Evolutionary conservation across 1,284 basidiomycete species (phyloP).

Genomic region (Cyathus pygmaeus): DNA sequence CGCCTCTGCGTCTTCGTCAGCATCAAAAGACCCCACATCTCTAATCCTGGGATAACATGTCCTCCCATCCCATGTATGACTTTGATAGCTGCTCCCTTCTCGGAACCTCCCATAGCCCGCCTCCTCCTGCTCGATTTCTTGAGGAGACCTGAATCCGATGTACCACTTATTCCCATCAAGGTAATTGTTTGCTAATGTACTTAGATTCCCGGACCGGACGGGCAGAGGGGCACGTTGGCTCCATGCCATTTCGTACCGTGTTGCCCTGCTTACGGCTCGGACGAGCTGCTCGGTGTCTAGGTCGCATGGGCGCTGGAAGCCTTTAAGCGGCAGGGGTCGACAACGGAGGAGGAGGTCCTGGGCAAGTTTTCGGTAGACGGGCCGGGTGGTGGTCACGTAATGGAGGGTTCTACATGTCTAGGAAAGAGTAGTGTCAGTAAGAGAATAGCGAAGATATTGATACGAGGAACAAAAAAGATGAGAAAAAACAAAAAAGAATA

Average conservation of each 20-base stretch:
- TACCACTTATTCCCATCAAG: too few species aligned
- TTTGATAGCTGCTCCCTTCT: too few species aligned
- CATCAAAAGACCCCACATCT: not conserved
- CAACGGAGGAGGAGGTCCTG: conserved; percentile 68
- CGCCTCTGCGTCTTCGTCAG: conserved; percentile 43
- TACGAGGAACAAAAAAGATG: not conserved
- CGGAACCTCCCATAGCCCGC: too few species aligned
- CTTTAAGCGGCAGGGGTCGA: conserved; percentile 71
- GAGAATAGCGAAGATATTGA: not conserved
- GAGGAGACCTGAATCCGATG: too few species aligned
- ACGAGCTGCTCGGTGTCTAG: conserved; percentile 68
- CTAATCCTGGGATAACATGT: too few species aligned
- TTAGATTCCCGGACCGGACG: conserved; percentile 14
- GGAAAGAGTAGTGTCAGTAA: not conserved
- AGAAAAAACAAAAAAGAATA: not conserved
- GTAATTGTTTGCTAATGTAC: conserved; percentile 15
- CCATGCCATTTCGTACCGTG: conserved; percentile 71
- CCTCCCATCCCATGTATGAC: too few species aligned
- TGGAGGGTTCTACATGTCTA: conserved; percentile 71
- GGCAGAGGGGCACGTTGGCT: conserved; percentile 58
- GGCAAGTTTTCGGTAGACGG: conserved; percentile 73
- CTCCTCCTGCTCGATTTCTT: too few species aligned
- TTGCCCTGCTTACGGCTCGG: conserved; percentile 67
- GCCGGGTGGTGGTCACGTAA: conserved; percentile 67
- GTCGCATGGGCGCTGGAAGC: conserved; percentile 73